A percentile compares a stretch with the other conserved stretches of the same genome.
Conservation (phyloP, 2,329 filamentous ascomycete genomes). For the Stagonosporopsis vannaccii region DNA sequence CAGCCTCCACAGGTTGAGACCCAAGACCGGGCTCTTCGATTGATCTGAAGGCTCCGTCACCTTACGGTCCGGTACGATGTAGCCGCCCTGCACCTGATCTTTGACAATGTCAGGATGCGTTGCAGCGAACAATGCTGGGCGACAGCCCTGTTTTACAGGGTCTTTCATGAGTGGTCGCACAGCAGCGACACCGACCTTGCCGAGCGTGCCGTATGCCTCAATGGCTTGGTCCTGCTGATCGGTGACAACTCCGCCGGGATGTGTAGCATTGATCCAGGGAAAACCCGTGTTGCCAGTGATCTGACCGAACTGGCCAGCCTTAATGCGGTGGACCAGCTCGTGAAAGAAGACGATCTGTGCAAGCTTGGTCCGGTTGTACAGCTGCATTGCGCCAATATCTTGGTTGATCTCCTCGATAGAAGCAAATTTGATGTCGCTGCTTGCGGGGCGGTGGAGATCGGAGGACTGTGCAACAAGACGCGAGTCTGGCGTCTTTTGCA, state of each 20-base stretch:
- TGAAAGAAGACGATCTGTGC: conserved; percentile 58
- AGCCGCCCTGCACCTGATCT: conserved; percentile 56
- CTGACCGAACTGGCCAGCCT: conserved; percentile 38
- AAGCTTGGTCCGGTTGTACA: conserved; percentile 61
- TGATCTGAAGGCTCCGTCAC: conserved; percentile 53
- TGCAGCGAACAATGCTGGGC: conserved; percentile 58
- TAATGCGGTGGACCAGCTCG: conserved; percentile 50
- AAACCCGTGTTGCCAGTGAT: conserved; percentile 46
- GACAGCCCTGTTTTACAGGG: conserved; percentile 57
- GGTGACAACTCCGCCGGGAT: conserved; percentile 59
- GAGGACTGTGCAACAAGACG: conserved; percentile 60
- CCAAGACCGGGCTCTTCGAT: conserved; percentile 53
- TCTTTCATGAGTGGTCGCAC: conserved; percentile 59
- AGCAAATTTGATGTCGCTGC: conserved; percentile 51
- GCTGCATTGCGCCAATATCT: conserved; percentile 56
- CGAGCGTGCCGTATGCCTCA: conserved; percentile 58
- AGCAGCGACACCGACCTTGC: conserved; percentile 55
- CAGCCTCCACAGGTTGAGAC: conserved; percentile 56
- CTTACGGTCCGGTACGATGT: conserved; percentile 60
- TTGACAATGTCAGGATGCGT: conserved; percentile 54
- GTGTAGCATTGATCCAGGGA: conserved; percentile 59
- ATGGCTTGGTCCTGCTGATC: conserved; percentile 59
- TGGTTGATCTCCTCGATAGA: conserved; percentile 58
- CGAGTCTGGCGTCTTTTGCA: conserved; percentile 55
- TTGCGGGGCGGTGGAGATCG: conserved; percentile 55